Evolutionary conservation across 1,284 basidiomycete species (phyloP), one percentile per base, ranked within the genome.

Genomic region (Rhizoctonia solani): DNA sequence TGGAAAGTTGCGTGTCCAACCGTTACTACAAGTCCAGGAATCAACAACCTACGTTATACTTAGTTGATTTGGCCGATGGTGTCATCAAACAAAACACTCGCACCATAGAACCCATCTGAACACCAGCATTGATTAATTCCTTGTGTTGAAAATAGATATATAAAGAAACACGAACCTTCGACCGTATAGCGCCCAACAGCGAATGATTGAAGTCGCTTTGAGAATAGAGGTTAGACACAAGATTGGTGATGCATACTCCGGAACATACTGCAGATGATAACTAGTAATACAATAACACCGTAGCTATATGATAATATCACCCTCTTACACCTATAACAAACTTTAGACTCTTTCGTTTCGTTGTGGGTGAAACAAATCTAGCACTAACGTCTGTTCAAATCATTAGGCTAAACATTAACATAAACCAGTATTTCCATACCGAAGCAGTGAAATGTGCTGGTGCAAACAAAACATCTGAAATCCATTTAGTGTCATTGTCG

Each of bases 21-120:
- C 1, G 44, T 47, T 8, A 27, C 27, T 9, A 59, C 19, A 9
- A 32, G 29, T 32, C 42, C 56, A 34, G 16, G 42, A 14, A 56
- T 39, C 16, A 56, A 25, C 14, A n/a, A 23, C 54, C 54, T 23
- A 34, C n/a, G n/a, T n/a, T n/a, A n/a, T n/a, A n/a, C n/a, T n/a
- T n/a, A 19, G 8, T 44, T 2, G 27, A 14, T 44, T 42, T 13
- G 23, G n/a, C 30, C 4, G 19, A 1, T 19, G 21, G 30, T 4
- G 8, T 23, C 32, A 23, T 19, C 29, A 9, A 29, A 14, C n/a
- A 4, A 19, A 34, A n/a, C 13, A 6, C 6, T 46, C 42, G 29
- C 25, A 59, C 55, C 55, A 59, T 19, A 59, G 14, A 19, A 59
- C 30, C 19, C 42, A 30, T 19, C 55, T 59, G n/a, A n/a, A n/a